Evolutionary conservation across 805 yeast genomes (phyloP), one percentile per base, ranked within the genome.

Genomic region (Hanseniaspora mollemarum): DNA sequence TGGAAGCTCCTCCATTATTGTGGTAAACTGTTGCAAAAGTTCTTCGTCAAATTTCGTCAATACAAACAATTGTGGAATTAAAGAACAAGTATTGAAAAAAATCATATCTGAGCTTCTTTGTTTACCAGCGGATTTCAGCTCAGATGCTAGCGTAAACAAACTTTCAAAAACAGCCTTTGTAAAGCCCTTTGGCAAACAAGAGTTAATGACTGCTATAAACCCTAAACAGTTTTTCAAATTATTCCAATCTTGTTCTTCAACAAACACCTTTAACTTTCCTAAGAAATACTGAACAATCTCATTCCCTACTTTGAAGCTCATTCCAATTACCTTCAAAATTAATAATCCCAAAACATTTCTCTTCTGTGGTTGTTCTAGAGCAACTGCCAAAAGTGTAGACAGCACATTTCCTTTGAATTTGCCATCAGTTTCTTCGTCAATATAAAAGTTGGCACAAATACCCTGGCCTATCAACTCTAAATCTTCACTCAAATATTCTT

Each of bases 321-420:
- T 73, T 22, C 82, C 70, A 65, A 83, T 81, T 43, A 85, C 78
- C 21, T 80, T 69, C 59, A 81, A 73, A 4, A 87, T 67, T 56
- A 87, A 70, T 8, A 80, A 77, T 25, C 87, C 75, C 52, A 90
- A 65, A n/a, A 80, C 75, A 13, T 81, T 77, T 53, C 82, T 75
- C 62, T 88, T 92, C 55, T 88, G 95, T 0, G 99, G 97, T 64
- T 90, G 96, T 64, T 92, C 97, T 26, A 76, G 66, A 10, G 82
- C 71, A 40, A 84, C 74, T 2, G 94, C 85, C 50, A 74, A 73
- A 24, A 87, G 60, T 1, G 85, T 83, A 44, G 73, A 71, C 53
- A 85, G 66, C 19, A 85, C 67, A 2, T 81, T 76, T 31, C 66
- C 67, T 53, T 85, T 71, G 55, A 81, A 75, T 46, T 71, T 71